Percentiles rank a stretch among this genome's conserved stretches.
phyloP scores from a whole-genome alignment of 148 eudicot species.

The Cornus suecica region DNA sequence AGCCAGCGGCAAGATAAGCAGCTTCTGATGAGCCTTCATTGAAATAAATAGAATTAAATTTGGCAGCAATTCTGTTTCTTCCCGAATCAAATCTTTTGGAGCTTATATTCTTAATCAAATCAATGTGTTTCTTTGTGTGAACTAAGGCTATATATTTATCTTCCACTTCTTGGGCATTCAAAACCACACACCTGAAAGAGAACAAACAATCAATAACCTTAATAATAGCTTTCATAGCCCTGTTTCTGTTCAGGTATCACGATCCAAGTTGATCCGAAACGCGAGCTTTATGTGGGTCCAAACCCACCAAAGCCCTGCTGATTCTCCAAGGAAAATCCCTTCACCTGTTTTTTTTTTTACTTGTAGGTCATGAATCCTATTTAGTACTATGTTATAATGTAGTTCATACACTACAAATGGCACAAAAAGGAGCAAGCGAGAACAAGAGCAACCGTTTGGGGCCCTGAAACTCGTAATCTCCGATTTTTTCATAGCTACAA shows the following conservation, averaged over 20 bases:
- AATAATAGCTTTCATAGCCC: neutral
- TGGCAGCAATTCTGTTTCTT: slow-evolving; percentile 50
- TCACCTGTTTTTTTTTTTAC: too few species aligned
- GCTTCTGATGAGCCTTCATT: slow-evolving; percentile 89
- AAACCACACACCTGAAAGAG: slow-evolving; percentile 63
- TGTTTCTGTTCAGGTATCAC: too few species aligned
- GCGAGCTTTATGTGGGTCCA: too few species aligned
- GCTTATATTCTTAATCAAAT: slow-evolving; percentile 66
- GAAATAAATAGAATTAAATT: slow-evolving; percentile 74
- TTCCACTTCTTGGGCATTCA: slow-evolving; percentile 70
- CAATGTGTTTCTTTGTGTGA: slow-evolving; percentile 71
- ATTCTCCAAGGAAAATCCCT: too few species aligned
- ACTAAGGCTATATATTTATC: slow-evolving; percentile 68
- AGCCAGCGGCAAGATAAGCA: slow-evolving; percentile 94
- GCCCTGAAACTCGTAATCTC: too few species aligned
- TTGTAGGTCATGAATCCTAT: too few species aligned
- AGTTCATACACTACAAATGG: too few species aligned
- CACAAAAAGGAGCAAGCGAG: neutral
- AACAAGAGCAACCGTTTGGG: too few species aligned
- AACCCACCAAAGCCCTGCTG: too few species aligned
- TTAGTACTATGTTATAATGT: too few species aligned
- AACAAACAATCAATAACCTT: neutral
- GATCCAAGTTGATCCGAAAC: too few species aligned
- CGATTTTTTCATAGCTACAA: too few species aligned
- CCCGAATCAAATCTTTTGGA: slow-evolving; percentile 46